Percentiles rank a stretch among this genome's conserved stretches.
These are phyloP conservation scores for Tolypocladium nubicola DNA, from an alignment of 2,329 filamentous ascomycete genomes.

Conservation along the genomic window DNA sequence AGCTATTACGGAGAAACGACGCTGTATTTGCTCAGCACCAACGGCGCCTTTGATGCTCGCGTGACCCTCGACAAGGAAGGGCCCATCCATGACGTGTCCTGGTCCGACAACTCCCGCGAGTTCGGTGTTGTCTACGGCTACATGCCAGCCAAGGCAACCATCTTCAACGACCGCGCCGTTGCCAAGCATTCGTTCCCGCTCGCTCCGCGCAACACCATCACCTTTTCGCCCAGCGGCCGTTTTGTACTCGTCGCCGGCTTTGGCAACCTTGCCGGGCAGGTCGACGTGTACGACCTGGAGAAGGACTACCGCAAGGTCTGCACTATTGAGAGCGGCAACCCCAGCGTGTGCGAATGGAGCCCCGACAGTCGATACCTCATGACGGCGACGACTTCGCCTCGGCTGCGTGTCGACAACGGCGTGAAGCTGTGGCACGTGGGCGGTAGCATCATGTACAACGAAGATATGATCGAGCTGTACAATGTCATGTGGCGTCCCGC, in stretches of 20 bases:
- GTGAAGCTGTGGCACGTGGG: conserved; percentile 90
- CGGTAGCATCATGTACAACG: conserved; percentile 84
- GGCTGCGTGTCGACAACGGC: conserved; percentile 92
- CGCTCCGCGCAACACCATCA: conserved; percentile 84
- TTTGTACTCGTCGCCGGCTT: conserved; percentile 94
- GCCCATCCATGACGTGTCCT: conserved; percentile 95
- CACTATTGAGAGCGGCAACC: conserved; percentile 91
- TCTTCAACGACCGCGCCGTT: conserved; percentile 85
- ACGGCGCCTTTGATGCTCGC: conserved; percentile 83
- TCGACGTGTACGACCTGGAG: conserved; percentile 93
- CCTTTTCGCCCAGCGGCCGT: conserved; percentile 86
- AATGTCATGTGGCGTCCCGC: conserved; percentile 82
- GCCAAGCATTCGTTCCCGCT: conserved; percentile 78
- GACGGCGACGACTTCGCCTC: conserved; percentile 94
- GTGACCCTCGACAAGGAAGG: conserved; percentile 93
- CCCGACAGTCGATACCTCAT: conserved; percentile 92
- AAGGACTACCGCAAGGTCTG: conserved; percentile 88
- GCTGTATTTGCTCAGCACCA: conserved; percentile 87
- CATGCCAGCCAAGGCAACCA: conserved; percentile 98
- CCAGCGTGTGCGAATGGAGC: conserved; percentile 94
- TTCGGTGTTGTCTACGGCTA: conserved; percentile 97
- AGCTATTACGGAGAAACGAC: conserved; percentile 99
- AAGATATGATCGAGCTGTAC: conserved; percentile 92
- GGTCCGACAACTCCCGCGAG: conserved; percentile 95
- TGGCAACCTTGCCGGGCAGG: conserved; percentile 92